Base-by-base conservation (phyloP, 768 basidiomycete genomes). In the Lepiota brunneoincarnata region DNA sequence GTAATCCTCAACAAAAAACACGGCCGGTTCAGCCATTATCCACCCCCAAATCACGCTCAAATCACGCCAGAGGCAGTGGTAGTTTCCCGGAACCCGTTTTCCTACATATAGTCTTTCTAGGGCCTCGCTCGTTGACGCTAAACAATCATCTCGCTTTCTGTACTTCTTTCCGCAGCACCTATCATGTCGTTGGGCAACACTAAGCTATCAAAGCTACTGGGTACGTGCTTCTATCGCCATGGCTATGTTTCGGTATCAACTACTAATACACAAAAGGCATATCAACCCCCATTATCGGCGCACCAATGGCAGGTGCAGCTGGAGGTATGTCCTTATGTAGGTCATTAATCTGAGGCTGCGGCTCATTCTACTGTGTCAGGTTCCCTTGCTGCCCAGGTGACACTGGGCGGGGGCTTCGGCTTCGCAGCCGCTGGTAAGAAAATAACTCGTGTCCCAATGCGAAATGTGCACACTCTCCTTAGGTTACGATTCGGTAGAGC, bases 401-500 rank as follows among this genome's bases (percentile, higher is more conserved):
- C 81, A 17, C 74, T 76, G 2, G 89, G 72, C 6, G 91, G 91
- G 18, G 91, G 86, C 14, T 85, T 91, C 52, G 91, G 88, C 1
- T 91, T 92, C 65, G 59, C 91, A 0, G 75, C 81, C n/a, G 75
- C 81, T 67, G 84, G 88, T 84, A 52, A 35, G 65, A 37, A 41
- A 46, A 31, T 2, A 59, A 9, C 61, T 39, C 40, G n/a, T 31
- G 48, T 37, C 36, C 20, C 15, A 17, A 20, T 51, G 23, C 31
- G 35, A 20, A 34, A 48, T 21, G 15, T 41, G 11, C 20, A 18
- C 28, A 46, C n/a, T 36, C 14, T 45, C 26, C 38, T 51, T 46
- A 84, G 87, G 79, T 12, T 83, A 81, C 63, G 69, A 69, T 44
- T 67, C 69, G 37, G 63, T 71, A 11, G 73, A 79, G 34, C 65